Conservation (phyloP, 2,329 filamentous ascomycete genomes). For the Trichoderma sp. region DNA sequence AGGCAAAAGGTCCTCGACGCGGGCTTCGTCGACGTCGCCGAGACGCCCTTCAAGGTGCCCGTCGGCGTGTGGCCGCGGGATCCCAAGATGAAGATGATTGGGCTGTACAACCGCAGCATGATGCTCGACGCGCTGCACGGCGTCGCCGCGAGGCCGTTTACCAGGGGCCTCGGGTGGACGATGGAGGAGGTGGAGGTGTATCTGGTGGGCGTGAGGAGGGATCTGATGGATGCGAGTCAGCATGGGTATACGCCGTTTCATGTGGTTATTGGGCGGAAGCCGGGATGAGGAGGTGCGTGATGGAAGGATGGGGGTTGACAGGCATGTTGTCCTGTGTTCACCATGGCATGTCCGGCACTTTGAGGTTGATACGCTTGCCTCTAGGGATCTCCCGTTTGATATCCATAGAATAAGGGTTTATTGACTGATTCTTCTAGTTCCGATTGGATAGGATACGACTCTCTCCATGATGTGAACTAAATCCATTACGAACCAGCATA, state of each 20-base stretch:
- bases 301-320: too few relatives aligned
- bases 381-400: accelerated
- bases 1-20: constrained; percentile 38
- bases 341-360: too few relatives aligned
- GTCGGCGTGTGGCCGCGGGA: constrained; percentile 53
- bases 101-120: constrained; percentile 38
- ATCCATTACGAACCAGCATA: too few relatives aligned
- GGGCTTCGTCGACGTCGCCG: constrained; percentile 47
- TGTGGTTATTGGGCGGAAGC: constrained; percentile 31
- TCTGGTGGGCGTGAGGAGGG: constrained; percentile 40
- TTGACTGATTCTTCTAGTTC: too few relatives aligned
- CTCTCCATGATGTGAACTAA: too few relatives aligned
- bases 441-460: too few relatives aligned
- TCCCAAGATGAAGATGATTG: constrained; percentile 49
- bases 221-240: constrained; percentile 36
- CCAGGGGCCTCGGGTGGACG: constrained; percentile 41
- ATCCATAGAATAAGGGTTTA: too few relatives aligned
- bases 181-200: constrained; percentile 41
- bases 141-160: constrained; percentile 42
- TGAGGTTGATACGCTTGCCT: too few relatives aligned
- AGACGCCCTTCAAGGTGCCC: constrained; percentile 48
- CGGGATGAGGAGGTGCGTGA: constrained; percentile 10
- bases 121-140: constrained; percentile 40
- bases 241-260: constrained; percentile 31
- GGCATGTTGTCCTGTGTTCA: too few relatives aligned